Evolutionary conservation across 1,284 basidiomycete species (phyloP).

Genomic region (Boletus sp.): DNA sequence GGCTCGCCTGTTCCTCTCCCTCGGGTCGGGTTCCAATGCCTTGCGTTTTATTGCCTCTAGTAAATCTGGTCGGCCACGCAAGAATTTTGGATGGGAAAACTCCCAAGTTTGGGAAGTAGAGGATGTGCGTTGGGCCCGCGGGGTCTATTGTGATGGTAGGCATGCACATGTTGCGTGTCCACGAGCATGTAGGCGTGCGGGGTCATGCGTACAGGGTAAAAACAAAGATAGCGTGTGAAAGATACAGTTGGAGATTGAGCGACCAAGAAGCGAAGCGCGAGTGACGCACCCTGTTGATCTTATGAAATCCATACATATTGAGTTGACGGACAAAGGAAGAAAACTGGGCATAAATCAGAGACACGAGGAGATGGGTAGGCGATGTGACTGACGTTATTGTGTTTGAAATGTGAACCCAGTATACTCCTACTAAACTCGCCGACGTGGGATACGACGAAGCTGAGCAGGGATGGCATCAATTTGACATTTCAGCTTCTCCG

Average conservation of each 20-base stretch:
- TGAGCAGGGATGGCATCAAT: conserved; percentile 23
- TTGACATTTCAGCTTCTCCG: not conserved
- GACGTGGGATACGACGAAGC: conserved; percentile 81
- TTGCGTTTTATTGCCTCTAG: conserved; percentile 88
- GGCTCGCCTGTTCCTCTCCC: conserved; percentile 36
- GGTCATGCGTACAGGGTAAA: conserved; percentile 1
- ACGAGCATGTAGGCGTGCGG: conserved; percentile 4
- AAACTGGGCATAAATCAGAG: conserved; percentile 55
- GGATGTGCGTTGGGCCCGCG: conserved; percentile 79
- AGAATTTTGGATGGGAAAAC: conserved; percentile 86
- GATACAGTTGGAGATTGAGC: conserved; percentile 16
- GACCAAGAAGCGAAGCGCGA: conserved; percentile 9
- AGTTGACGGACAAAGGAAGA: conserved; percentile 88
- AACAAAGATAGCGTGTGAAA: conserved; percentile 23
- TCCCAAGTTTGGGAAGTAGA: conserved; percentile 86
- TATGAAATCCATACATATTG: conserved; percentile 90
- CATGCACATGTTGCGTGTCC: not conserved
- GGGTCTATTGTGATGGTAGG: conserved; percentile 56
- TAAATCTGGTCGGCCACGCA: conserved; percentile 79
- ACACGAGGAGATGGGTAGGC: not conserved
- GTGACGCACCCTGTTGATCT: conserved; percentile 71
- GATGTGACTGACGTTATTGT: conserved; percentile 68
- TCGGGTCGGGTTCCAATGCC: conserved; percentile 75
- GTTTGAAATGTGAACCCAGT: conserved; percentile 81
- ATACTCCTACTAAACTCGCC: conserved; percentile 83